phyloP scores from a whole-genome alignment of 2,329 filamentous ascomycete genomes.

The Aspergillus unguis region DNA sequence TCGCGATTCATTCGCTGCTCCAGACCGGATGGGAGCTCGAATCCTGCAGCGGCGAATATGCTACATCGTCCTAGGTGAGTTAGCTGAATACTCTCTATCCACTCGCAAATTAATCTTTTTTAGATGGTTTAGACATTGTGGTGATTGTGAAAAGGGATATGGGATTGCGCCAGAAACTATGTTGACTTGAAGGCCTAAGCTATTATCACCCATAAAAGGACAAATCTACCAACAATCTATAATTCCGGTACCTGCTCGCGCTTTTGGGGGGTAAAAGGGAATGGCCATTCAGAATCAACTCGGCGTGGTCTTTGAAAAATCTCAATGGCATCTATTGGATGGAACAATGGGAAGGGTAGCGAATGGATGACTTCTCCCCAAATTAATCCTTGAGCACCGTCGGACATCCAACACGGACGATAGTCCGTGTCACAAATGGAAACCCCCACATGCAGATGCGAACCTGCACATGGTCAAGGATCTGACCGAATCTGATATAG shows the following conservation, averaged over 20 bases:
- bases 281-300: too few species aligned
- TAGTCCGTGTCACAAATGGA: conserved; percentile 6
- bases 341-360: neutral
- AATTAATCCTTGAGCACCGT: conserved; percentile 2
- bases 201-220: too few species aligned
- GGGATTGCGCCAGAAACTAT: neutral
- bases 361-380: neutral
- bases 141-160: neutral
- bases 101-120: neutral
- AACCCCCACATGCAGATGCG: neutral
- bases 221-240: too few species aligned
- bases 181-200: neutral
- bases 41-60: neutral
- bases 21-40: neutral
- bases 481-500: neutral
- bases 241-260: too few species aligned
- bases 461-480: neutral
- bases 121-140: neutral
- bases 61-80: neutral
- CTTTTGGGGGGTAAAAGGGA: too few species aligned
- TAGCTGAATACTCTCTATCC: neutral
- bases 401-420: conserved; percentile 12
- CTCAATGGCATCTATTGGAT: neutral
- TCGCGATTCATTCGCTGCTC: neutral
- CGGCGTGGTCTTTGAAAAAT: neutral